Conservation (phyloP, 2,329 filamentous ascomycete species). For the Fusarium nisikadoi region DNA sequence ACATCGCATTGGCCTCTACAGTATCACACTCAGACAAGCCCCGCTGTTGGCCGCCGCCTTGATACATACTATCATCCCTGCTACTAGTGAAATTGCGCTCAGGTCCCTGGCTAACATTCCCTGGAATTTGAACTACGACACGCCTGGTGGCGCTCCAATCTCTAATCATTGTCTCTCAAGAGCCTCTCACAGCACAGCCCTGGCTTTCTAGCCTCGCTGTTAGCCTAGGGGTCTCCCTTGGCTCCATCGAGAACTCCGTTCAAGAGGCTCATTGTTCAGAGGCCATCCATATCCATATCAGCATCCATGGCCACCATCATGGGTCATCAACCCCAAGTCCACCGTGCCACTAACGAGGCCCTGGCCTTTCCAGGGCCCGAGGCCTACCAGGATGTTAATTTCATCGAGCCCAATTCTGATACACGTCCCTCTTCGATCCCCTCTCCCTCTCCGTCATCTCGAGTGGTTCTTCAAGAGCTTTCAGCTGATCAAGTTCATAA, state of each 20-base stretch:
- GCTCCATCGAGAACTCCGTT: slow-evolving; percentile 13
- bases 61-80: slow-evolving; percentile 38
- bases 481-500: slow-evolving; percentile 43
- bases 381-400: slow-evolving; percentile 33
- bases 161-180: slow-evolving; percentile 30
- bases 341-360: slow-evolving; percentile 29
- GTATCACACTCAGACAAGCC: slow-evolving; percentile 24
- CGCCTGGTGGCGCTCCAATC: slow-evolving; percentile 32
- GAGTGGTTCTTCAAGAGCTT: slow-evolving; percentile 45
- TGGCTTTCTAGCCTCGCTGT: slow-evolving; percentile 4
- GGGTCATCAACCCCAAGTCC: slow-evolving; percentile 40
- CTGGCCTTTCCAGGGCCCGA: slow-evolving; percentile 15
- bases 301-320: slow-evolving; percentile 21
- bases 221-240: slow-evolving; percentile 22
- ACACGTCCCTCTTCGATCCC: slow-evolving; percentile 27
- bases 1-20: slow-evolving; percentile 6
- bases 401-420: slow-evolving; percentile 28
- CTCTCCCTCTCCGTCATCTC: slow-evolving; percentile 27
- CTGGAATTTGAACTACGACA: slow-evolving; percentile 28
- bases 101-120: slow-evolving; percentile 29
- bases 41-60: slow-evolving; percentile 38
- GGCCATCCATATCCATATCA: neutral
- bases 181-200: slow-evolving; percentile 24
- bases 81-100: slow-evolving; percentile 42
- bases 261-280: neutral